Base-by-base conservation (phyloP, 805 yeast genomes). In the Ogataea siamensis region DNA sequence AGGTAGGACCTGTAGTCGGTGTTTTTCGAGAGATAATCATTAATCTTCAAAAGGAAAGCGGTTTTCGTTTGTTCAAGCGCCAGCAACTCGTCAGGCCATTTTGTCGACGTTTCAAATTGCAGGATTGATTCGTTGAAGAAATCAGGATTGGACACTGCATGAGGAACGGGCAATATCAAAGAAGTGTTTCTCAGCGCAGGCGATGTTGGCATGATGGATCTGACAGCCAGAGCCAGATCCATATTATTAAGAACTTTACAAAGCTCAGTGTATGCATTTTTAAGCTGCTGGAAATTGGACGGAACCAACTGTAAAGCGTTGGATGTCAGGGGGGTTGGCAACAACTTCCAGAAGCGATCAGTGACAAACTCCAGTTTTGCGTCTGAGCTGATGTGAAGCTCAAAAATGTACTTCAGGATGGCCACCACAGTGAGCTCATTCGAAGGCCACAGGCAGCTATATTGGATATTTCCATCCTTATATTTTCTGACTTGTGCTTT, bases 21-120 rank as follows among this genome's bases (percentile, higher is more conserved):
- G 36, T 76, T 76, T 40, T 68, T 66, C 35, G 77, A 73, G 33
- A 71, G 46, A 5, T 59, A 46, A 25, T 72, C 75, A 43, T 60
- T 49, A 15, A 89, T 75, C 50, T 83, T 83, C 37, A 93, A 58
- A 51, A 91, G 65, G 50, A 93, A 87, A 6, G 98, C 98, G 21
- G 94, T 77, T 56, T 93, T 93, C 11, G 95, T 83, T 53, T 83
- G 81, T 59, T 93, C 98, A 38, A 88, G 64, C 2, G 96, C 88
- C 26, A 71, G 64, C 5, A 87, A 58, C 58, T 93, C 96, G 60
- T 86, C 95, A 2, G 99, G 99, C 99, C 99, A 93, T 58, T 80
- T 79, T n/a, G 76, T 72, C 2, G 96, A 86, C 3, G 85, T 69
- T 64, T 93, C 99, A 60, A 93, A 87, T 61, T 89, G 95, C 24